Percentiles rank a stretch among this genome's conserved stretches.
These are phyloP conservation scores for Aspergillus pseudonomiae DNA, from an alignment of 2,329 filamentous ascomycete genomes.

Conservation along the genomic window DNA sequence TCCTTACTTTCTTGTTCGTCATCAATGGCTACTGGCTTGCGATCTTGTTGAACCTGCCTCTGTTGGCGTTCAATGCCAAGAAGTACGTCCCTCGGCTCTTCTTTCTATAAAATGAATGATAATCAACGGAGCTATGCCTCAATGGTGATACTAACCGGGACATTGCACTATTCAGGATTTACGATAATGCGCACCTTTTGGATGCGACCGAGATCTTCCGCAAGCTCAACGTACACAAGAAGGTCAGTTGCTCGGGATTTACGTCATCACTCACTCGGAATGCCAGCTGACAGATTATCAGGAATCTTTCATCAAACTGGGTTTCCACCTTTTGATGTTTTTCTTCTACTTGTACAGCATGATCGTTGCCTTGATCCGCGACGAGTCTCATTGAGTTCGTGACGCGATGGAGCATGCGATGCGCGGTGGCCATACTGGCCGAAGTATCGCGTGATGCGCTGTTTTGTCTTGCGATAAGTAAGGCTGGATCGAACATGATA, in stretches of 20 bases:
- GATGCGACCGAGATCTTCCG: slow-evolving; percentile 99
- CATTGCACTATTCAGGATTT: slow-evolving; percentile 65
- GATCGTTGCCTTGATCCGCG: slow-evolving; percentile 94
- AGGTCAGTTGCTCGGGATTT: slow-evolving; percentile 59
- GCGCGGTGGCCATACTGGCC: slow-evolving; percentile 36
- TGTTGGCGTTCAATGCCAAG: slow-evolving; percentile 93
- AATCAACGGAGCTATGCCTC: not conserved
- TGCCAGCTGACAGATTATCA: slow-evolving; percentile 42
- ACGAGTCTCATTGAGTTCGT: slow-evolving; percentile 77
- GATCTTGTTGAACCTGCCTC: slow-evolving; percentile 85
- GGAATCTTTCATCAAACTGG: slow-evolving; percentile 99
- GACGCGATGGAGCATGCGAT: slow-evolving; percentile 43
- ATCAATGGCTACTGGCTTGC: slow-evolving; percentile 99
- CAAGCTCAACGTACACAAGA: slow-evolving; percentile 98
- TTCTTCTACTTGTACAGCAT: slow-evolving; percentile 99
- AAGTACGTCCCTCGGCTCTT: slow-evolving; percentile 69
- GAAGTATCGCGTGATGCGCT: slow-evolving; percentile 11
- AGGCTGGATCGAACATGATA: not conserved
- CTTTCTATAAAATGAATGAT: not conserved
- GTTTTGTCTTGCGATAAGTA: slow-evolving; percentile 9
- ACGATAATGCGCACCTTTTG: slow-evolving; percentile 94
- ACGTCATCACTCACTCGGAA: slow-evolving; percentile 7
- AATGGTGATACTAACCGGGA: slow-evolving; percentile 25
- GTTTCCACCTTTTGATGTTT: slow-evolving; percentile 99
- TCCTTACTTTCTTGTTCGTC: slow-evolving; percentile 92